These are phyloP conservation scores for Phyllosticta citrichinensis DNA, from an alignment of 2,329 filamentous ascomycete species.

Conservation along the genomic window DNA sequence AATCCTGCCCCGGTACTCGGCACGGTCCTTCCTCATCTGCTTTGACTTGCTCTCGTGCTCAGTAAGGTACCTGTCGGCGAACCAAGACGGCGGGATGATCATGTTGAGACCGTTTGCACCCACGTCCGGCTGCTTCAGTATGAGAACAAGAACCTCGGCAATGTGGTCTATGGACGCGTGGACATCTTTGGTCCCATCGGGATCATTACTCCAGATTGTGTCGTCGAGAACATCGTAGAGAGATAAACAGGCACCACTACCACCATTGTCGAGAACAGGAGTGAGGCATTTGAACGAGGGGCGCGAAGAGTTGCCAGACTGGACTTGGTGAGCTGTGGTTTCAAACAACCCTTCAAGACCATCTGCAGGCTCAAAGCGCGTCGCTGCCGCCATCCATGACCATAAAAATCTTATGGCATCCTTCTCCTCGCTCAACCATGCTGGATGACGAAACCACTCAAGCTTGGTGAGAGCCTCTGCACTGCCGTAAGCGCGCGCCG, in stretches of 20 bases:
- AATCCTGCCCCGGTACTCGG: slow-evolving; percentile 35
- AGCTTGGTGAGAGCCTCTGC: slow-evolving; percentile 40
- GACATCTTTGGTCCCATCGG: slow-evolving; percentile 23
- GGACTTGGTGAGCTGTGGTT: slow-evolving; percentile 28
- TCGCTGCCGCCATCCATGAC: slow-evolving; percentile 38
- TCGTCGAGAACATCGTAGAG: slow-evolving; percentile 46
- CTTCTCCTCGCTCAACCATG: slow-evolving; percentile 20
- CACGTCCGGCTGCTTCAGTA: slow-evolving; percentile 23
- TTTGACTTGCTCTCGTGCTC: slow-evolving; percentile 1
- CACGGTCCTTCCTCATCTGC: slow-evolving; percentile 5
- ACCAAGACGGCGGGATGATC: slow-evolving; percentile 44
- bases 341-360: slow-evolving; percentile 36
- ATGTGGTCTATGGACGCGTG: slow-evolving; percentile 21
- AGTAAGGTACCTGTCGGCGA: slow-evolving; percentile 49
- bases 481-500: slow-evolving; percentile 49
- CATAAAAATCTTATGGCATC: slow-evolving; percentile 33
- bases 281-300: slow-evolving; percentile 20
- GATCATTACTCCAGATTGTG: slow-evolving; percentile 37
- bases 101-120: slow-evolving; percentile 32
- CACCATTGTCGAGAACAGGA: slow-evolving; percentile 17
- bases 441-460: slow-evolving; percentile 24
- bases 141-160: slow-evolving; percentile 47
- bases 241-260: slow-evolving; percentile 26
- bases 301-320: not conserved
- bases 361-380: slow-evolving; percentile 31